A percentile compares a stretch with the other conserved stretches of the same genome.
These are phyloP conservation scores for Isoetes taiwanensis DNA, from an alignment of 75 land plant species.

Conservation along the genomic window DNA sequence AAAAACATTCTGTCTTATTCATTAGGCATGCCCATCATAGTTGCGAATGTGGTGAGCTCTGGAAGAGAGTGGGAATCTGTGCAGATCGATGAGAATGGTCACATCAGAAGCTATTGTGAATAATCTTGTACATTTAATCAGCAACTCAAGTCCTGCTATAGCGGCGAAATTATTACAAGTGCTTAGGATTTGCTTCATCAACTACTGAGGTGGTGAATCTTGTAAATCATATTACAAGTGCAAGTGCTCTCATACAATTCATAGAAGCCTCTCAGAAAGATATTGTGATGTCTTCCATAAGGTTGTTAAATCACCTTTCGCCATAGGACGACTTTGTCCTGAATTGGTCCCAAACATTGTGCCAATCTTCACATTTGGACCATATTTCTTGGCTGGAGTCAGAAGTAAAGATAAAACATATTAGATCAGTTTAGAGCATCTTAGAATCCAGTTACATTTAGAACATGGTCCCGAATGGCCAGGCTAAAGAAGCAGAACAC, in stretches of 20 bases:
- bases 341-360: too few relatives aligned
- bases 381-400: too few relatives aligned
- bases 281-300: constrained; percentile 47
- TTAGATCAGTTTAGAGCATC: too few relatives aligned
- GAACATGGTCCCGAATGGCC: too few relatives aligned
- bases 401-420: too few relatives aligned
- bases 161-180: constrained; percentile 86
- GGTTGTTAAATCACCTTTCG: constrained; percentile 67
- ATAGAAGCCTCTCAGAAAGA: constrained; percentile 87
- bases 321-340: too few relatives aligned
- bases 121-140: constrained; percentile 76
- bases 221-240: constrained; percentile 75
- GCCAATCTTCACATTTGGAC: too few relatives aligned
- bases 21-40: too few relatives aligned
- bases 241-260: constrained; percentile 93
- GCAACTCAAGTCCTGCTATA: constrained; percentile 93
- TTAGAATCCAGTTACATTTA: too few relatives aligned
- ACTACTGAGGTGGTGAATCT: constrained; percentile 43
- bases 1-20: too few relatives aligned
- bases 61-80: constrained; percentile 49
- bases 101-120: constrained; percentile 79
- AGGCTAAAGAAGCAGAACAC: too few relatives aligned
- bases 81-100: constrained; percentile 45
- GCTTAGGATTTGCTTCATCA: constrained; percentile 71
- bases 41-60: constrained; percentile 73